A percentile compares a stretch with the other conserved stretches of the same genome.
Conservation (phyloP, 805 yeast species). For the Suhomyces vadensis region DNA sequence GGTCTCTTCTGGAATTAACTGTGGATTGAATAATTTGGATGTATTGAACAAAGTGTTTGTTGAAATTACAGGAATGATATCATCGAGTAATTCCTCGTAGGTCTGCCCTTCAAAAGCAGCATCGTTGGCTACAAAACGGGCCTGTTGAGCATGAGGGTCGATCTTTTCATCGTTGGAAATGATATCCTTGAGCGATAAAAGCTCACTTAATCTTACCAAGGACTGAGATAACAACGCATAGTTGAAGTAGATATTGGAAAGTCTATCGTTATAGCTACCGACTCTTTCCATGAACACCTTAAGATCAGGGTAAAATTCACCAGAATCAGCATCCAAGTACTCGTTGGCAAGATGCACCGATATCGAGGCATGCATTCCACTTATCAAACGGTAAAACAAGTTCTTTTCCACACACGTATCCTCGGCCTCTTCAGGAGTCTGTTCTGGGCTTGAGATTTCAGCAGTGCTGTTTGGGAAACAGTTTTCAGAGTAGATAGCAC, state of each 20-base stretch:
- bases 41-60: conserved; percentile 47
- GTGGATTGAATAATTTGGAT: conserved; percentile 46
- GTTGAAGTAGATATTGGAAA: conserved; percentile 87
- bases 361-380: conserved; percentile 95
- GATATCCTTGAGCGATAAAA: conserved; percentile 29
- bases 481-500: conserved; percentile 86
- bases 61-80: conserved; percentile 41
- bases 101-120: conserved; percentile 29
- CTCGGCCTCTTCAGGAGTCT: conserved; percentile 17
- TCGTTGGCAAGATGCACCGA: conserved; percentile 91
- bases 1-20: conserved; percentile 48
- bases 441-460: conserved; percentile 33
- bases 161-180: conserved; percentile 24
- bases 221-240: conserved; percentile 86
- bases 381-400: conserved; percentile 79
- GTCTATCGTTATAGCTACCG: conserved; percentile 85
- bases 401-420: conserved; percentile 75
- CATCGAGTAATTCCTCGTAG: conserved; percentile 30
- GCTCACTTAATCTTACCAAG: conserved; percentile 55
- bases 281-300: conserved; percentile 84
- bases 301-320: conserved; percentile 81
- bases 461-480: conserved; percentile 58
- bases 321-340: conserved; percentile 59
- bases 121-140: conserved; percentile 52
- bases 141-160: conserved; percentile 17